Base-by-base conservation (phyloP, 2,329 filamentous ascomycete species). In the Xylariaceae sp. region DNA sequence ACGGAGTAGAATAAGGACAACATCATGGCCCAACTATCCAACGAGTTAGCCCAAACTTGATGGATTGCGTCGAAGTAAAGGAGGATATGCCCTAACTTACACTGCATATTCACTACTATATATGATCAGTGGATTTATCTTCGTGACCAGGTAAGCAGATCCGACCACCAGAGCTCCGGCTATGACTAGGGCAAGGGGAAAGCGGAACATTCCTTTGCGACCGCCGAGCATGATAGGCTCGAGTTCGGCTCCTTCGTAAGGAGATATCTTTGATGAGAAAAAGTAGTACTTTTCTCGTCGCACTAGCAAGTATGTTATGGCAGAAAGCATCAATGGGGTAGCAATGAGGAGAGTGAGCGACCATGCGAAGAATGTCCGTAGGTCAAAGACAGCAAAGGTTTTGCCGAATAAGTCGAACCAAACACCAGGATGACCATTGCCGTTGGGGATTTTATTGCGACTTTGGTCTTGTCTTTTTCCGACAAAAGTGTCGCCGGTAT, bases 401-500 rank as follows among this genome's bases (percentile, higher is more conserved):
- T 78, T 80, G 43, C 92, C 94, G 61, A 95, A 92, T 6, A 97
- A 72, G 67, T 97, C 94, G 67, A 97, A 97, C 90, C 91, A 99
- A 11, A 97, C 90, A 32, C 85, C 89, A 56, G 82, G 76, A 12
- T 80, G 84, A 4, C 84, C 84, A 37, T 74, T 76, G 7, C 88
- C 87, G 58, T 85, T 87, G 59, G 81, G 77, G 1, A 87, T 80
- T 63, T 85, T 84, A 52, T 79, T 81, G 49, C 76, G 75, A 53
- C 79, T 76, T 5, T 77, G 73, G 51, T 84, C 81, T 7, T 74
- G 72, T 40, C 80, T 71, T 12, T 75, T 56, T 26, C 67, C 67
- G 42, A 68, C 80, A 64, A 95, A 96, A 2, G 76, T 77, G 45
- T 80, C 74, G 54, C 83, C 85, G 0, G 80, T 83, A 62, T 89